phyloP scores from a whole-genome alignment of 306 rosid species.

The Morella rubra region DNA sequence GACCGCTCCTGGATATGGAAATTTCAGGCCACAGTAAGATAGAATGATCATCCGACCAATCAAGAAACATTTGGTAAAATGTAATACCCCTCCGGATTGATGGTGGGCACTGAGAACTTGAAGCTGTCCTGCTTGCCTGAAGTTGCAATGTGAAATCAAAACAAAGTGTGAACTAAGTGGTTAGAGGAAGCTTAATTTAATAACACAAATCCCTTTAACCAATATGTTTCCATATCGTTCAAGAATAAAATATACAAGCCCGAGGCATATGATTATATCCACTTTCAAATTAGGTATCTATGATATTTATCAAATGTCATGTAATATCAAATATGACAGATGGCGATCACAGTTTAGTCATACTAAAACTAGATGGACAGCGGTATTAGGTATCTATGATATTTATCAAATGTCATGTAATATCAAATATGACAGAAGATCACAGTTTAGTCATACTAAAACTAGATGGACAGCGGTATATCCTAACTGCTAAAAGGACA shows the following conservation, averaged over 20 bases:
- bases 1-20: conserved; percentile 70
- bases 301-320: too few species aligned
- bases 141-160: conserved; percentile 19
- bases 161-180: conserved; percentile 11
- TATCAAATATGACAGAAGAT: too few species aligned
- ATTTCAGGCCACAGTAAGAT: conserved; percentile 19
- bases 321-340: too few species aligned
- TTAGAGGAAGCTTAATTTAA: not conserved
- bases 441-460: too few species aligned
- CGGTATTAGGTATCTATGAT: too few species aligned
- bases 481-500: too few species aligned
- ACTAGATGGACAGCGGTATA: too few species aligned
- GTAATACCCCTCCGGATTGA: conserved; percentile 95
- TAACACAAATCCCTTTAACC: too few species aligned
- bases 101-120: conserved; percentile 89
- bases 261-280: not conserved
- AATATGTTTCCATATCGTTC: not conserved
- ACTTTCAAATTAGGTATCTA: not conserved
- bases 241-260: not conserved
- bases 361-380: too few species aligned
- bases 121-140: conserved; percentile 80
- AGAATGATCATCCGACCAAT: conserved; percentile 6
- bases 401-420: too few species aligned
- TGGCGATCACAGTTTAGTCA: too few species aligned
- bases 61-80: conserved; percentile 21